Evolutionary conservation across 305 asterid genomes (phyloP), one percentile per base, ranked within the genome.

Genomic region (Withania somnifera): DNA sequence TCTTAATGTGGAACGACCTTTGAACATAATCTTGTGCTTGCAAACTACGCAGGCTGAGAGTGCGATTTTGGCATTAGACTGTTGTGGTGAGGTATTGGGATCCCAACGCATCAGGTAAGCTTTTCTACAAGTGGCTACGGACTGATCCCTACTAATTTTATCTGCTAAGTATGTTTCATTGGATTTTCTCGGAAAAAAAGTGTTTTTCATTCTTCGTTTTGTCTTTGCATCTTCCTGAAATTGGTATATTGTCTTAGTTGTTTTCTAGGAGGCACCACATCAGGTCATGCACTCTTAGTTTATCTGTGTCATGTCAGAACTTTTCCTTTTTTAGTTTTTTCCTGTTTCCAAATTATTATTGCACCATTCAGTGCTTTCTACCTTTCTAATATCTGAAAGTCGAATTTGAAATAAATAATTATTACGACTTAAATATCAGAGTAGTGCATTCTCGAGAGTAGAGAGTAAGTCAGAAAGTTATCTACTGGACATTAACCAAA

Each of bases 11-110:
- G 63, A 75, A 1, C 28, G 61, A 9, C 24, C 26, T 50, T n/a
- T n/a, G n/a, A n/a, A n/a, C n/a, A n/a, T n/a, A n/a, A n/a, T 13
- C 57, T 71, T 32, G 45, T 71, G 63, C 63, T 47, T 19, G 71
- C 36, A 36, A 78, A 76, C 51, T 73, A 63, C 89, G 86, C 89
- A 95, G 97, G 97, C 98, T 40, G 98, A 95, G 90, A 93, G 97
- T 80, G 97, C 98, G 20, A 90, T 95, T 79, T 40, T 92, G 85
- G 98, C 97, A 50, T 92, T 95, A 15, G 95, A 95, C 57, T 89
- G 97, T 79, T 95, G 98, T 42, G 98, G 98, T 24, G 89, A 93
- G 82, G 81, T 88, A 47, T 87, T 95, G 84, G 98, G 97, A 61
- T 90, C 97, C 85, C 96, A 95, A 84, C 97, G 89, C 38, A 88